Evolutionary conservation across 805 yeast genomes (phyloP).

Genomic region (Ogataea sp.): DNA sequence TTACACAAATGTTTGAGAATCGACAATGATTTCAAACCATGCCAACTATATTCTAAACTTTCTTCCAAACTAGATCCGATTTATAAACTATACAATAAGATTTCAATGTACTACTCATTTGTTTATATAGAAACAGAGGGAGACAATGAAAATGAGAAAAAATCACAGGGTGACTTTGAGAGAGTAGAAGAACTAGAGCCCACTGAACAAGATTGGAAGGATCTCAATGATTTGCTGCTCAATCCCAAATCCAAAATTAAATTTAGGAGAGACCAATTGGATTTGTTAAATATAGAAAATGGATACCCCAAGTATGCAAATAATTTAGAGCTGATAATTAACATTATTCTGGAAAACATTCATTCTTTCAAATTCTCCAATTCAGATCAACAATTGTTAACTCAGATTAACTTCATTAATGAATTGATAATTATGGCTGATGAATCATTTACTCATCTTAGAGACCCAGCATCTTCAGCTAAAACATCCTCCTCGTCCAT

Average conservation of each 20-base stretch:
- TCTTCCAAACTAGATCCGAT: constrained; percentile 36
- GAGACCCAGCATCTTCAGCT: constrained; percentile 1
- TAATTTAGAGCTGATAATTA: constrained; percentile 20
- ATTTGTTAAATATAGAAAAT: constrained; percentile 10
- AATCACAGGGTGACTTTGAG: constrained; percentile 14
- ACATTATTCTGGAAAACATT: constrained; percentile 8
- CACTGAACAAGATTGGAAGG: constrained; percentile 33
- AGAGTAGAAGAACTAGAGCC: constrained; percentile 28
- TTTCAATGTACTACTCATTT: constrained; percentile 33
- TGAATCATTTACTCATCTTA: constrained; percentile 14
- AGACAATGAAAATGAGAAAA: constrained; percentile 13
- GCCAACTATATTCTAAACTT: constrained; percentile 51
- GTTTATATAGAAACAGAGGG: constrained; percentile 26
- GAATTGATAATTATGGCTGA: constrained; percentile 15
- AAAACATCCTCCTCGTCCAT: constrained; percentile 1
- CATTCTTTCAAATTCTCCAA: constrained; percentile 13
- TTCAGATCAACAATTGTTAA: constrained; percentile 11
- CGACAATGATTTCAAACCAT: constrained; percentile 63
- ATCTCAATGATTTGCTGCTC: constrained; percentile 27
- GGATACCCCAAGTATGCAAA: constrained; percentile 4
- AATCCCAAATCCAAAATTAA: constrained; percentile 11
- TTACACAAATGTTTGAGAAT: constrained; percentile 56
- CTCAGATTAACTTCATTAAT: constrained; percentile 10
- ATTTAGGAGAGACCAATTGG: constrained; percentile 8
- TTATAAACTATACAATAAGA: constrained; percentile 31